Evolutionary conservation across 345 rosid species (phyloP).

Genomic region (Eucalyptus cladocalyx): DNA sequence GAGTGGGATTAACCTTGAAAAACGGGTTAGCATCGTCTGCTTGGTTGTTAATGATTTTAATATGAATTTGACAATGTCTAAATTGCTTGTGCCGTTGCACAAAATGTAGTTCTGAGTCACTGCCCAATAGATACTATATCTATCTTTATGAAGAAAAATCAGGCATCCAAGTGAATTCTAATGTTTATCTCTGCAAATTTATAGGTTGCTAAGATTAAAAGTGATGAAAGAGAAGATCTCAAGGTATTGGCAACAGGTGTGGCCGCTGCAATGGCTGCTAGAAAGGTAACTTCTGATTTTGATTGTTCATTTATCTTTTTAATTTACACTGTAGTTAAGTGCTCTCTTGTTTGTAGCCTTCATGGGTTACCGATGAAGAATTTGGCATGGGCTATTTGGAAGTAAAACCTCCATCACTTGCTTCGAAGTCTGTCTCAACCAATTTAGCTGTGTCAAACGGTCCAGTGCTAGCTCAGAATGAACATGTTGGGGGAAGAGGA

Average conservation of each 20-base stretch:
- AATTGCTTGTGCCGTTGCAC: background rate
- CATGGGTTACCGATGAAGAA: conserved; percentile 99
- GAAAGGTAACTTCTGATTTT: conserved; percentile 52
- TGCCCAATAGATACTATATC: background rate
- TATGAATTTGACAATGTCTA: background rate
- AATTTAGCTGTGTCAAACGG: conserved; percentile 35
- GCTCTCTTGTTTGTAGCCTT: conserved; percentile 41
- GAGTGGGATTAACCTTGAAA: conserved; percentile 97
- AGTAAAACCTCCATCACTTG: conserved; percentile 55
- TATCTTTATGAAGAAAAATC: background rate
- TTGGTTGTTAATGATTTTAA: background rate
- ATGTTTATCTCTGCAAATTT: background rate
- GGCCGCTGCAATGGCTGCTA: conserved; percentile 94
- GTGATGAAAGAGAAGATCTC: conserved; percentile 97
- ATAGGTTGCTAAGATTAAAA: conserved; percentile 89
- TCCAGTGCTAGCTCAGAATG: conserved; percentile 37
- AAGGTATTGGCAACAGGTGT: conserved; percentile 98
- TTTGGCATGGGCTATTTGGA: conserved; percentile 99
- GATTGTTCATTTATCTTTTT: background rate
- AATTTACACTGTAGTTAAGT: background rate
- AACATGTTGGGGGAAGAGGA: conserved; percentile 36
- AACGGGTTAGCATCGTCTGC: conserved; percentile 46
- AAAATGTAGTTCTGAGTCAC: background rate
- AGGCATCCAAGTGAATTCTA: background rate
- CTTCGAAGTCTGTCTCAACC: conserved; percentile 40